Percentiles rank a stretch among this genome's conserved stretches.
Conservation (phyloP, 768 basidiomycete genomes). For the Saitozyma sp. region DNA sequence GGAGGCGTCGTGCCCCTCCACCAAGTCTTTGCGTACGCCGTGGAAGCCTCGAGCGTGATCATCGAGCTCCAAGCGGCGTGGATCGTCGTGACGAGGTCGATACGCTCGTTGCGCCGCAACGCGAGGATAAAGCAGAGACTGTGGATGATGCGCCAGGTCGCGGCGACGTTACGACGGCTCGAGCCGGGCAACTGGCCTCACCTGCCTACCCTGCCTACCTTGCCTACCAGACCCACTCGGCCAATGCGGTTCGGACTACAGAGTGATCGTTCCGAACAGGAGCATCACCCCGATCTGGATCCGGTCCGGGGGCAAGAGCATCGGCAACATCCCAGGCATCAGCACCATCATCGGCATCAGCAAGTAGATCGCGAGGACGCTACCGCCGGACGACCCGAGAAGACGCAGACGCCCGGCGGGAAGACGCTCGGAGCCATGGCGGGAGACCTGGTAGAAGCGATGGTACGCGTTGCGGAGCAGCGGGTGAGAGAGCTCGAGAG, state of each 20-base stretch:
- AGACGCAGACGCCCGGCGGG: background rate
- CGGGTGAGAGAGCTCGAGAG: background rate
- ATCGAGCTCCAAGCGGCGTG: background rate
- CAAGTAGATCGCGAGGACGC: too few relatives aligned
- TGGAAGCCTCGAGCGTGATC: constrained; percentile 1
- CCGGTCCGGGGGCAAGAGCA: too few relatives aligned
- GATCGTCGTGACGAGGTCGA: background rate
- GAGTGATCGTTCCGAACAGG: too few relatives aligned
- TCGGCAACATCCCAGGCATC: too few relatives aligned
- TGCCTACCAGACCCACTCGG: too few relatives aligned
- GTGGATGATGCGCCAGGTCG: constrained; percentile 2
- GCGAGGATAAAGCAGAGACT: background rate
- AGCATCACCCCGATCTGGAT: too few relatives aligned
- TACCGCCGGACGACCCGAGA: too few relatives aligned
- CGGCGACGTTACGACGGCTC: background rate
- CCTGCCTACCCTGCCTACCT: too few relatives aligned
- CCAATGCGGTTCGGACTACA: too few relatives aligned
- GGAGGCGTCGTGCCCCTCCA: background rate
- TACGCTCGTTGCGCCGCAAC: background rate
- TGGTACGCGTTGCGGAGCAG: constrained; percentile 1
- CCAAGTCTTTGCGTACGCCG: background rate
- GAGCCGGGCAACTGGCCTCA: too few relatives aligned
- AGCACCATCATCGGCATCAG: too few relatives aligned
- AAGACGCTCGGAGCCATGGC: background rate
- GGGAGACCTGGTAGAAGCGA: background rate